Evolutionary conservation across 2,329 filamentous ascomycete genomes (phyloP).

Genomic region (Paramyrothecium roridum): DNA sequence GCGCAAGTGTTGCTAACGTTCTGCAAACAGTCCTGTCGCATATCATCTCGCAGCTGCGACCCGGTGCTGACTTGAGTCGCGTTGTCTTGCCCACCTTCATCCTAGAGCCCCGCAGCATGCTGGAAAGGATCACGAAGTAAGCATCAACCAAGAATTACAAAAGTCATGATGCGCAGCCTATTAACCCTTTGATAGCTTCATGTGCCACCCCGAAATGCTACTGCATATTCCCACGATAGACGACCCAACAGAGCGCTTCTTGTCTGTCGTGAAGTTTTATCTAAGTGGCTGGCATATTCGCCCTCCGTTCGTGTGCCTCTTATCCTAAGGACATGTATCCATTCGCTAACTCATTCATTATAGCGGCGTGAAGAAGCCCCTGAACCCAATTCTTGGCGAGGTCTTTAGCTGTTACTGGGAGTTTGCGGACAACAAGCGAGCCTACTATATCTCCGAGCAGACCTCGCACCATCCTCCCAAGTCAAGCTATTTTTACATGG

Average conservation of each 20-base stretch:
- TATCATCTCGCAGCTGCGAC: constrained; percentile 95
- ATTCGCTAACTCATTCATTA: constrained; percentile 15
- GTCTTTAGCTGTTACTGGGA: constrained; percentile 96
- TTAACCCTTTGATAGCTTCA: constrained; percentile 65
- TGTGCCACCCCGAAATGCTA: constrained; percentile 97
- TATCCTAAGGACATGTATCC: constrained; percentile 2
- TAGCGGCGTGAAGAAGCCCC: constrained; percentile 95
- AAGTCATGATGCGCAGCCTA: not conserved
- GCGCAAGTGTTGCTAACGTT: constrained; percentile 3
- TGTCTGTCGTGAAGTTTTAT: constrained; percentile 97
- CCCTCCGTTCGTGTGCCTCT: constrained; percentile 67
- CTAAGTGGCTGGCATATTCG: constrained; percentile 98
- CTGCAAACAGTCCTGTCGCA: constrained; percentile 74
- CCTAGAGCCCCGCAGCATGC: constrained; percentile 93
- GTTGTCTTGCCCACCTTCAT: constrained; percentile 97
- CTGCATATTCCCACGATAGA: constrained; percentile 84
- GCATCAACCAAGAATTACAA: constrained; percentile 22
- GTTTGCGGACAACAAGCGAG: constrained; percentile 75
- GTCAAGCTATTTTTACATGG: constrained; percentile 99
- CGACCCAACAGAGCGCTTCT: constrained; percentile 84
- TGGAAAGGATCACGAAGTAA: constrained; percentile 97
- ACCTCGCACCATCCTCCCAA: constrained; percentile 98
- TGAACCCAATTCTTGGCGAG: constrained; percentile 95
- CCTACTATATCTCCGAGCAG: constrained; percentile 96
- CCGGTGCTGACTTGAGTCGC: constrained; percentile 89